Conservation (phyloP, 1,284 basidiomycete genomes). For the Tilletiaria anomala region DNA sequence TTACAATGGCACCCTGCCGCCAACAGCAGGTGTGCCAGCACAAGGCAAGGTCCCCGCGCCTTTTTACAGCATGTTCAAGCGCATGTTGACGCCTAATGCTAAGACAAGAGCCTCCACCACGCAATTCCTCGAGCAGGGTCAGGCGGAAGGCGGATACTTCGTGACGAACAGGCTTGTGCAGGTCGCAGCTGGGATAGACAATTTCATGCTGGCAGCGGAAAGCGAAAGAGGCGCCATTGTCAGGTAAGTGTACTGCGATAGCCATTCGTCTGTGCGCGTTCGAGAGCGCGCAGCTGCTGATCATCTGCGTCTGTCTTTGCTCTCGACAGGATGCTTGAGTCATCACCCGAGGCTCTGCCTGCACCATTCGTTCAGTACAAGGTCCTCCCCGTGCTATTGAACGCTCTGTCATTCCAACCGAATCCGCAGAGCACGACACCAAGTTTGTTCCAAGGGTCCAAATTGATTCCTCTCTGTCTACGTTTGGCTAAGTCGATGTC, state of each 20-base stretch:
- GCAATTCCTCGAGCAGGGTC: constrained; percentile 26
- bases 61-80: constrained; percentile 70
- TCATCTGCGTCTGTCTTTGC: not conserved
- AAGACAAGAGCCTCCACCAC: constrained; percentile 57
- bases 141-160: constrained; percentile 57
- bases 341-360: constrained; percentile 47
- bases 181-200: constrained; percentile 71
- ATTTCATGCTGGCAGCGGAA: constrained; percentile 70
- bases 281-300: too few species aligned
- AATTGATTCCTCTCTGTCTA: constrained; percentile 26
- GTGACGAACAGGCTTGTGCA: constrained; percentile 66
- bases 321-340: constrained; percentile 6
- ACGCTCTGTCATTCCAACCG: constrained; percentile 47
- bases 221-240: constrained; percentile 54
- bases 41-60: constrained; percentile 62
- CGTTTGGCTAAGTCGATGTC: constrained; percentile 19
- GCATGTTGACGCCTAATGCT: constrained; percentile 72
- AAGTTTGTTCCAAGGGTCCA: too few species aligned
- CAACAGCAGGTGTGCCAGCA: constrained; percentile 55
- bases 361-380: constrained; percentile 71
- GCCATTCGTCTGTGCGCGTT: not conserved
- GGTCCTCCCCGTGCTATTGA: constrained; percentile 71
- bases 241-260: constrained; percentile 43
- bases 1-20: constrained; percentile 26
- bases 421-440: too few species aligned